Evolutionary conservation across 2,329 filamentous ascomycete genomes (phyloP).

Genomic region (Colletotrichum neosansevieriae): DNA sequence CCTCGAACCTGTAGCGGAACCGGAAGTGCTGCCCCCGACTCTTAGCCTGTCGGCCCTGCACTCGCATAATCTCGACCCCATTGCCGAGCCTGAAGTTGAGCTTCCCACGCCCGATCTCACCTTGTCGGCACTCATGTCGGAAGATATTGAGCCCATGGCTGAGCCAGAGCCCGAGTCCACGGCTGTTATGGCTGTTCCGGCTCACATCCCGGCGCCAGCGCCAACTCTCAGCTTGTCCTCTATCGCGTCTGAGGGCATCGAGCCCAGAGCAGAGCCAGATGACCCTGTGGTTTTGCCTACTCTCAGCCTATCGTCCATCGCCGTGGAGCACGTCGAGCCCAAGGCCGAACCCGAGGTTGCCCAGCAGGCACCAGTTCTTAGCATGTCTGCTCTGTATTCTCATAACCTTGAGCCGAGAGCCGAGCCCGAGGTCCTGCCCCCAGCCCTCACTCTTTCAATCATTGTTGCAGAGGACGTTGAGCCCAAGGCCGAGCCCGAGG

Average conservation of each 20-base stretch:
- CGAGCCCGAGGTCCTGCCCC: constrained; percentile 46
- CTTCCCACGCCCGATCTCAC: constrained; percentile 45
- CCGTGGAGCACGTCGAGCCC: constrained; percentile 53
- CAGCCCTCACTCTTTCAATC: constrained; percentile 47
- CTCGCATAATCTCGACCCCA: constrained; percentile 44
- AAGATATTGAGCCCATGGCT: constrained; percentile 50
- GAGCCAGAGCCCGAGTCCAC: constrained; percentile 44
- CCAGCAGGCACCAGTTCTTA: constrained; percentile 39
- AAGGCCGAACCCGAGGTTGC: constrained; percentile 45
- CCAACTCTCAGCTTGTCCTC: constrained; percentile 49
- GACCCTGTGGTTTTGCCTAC: constrained; percentile 38
- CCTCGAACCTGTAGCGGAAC: constrained; percentile 45
- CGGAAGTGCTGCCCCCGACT: constrained; percentile 41
- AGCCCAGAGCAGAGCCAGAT: constrained; percentile 48
- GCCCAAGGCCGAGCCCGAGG: constrained; percentile 45
- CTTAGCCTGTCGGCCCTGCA: constrained; percentile 53
- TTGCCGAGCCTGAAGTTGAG: constrained; percentile 47
- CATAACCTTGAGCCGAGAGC: constrained; percentile 39
- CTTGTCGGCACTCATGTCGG: constrained; percentile 48
- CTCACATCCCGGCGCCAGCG: constrained; percentile 37
- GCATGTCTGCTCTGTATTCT: constrained; percentile 39
- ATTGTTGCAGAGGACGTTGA: constrained; percentile 49
- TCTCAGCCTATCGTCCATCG: constrained; percentile 44
- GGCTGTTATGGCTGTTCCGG: constrained; percentile 40
- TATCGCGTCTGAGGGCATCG: constrained; percentile 52